Base-by-base conservation (phyloP, 2,329 filamentous ascomycete genomes). In the Fusarium mundagurra region DNA sequence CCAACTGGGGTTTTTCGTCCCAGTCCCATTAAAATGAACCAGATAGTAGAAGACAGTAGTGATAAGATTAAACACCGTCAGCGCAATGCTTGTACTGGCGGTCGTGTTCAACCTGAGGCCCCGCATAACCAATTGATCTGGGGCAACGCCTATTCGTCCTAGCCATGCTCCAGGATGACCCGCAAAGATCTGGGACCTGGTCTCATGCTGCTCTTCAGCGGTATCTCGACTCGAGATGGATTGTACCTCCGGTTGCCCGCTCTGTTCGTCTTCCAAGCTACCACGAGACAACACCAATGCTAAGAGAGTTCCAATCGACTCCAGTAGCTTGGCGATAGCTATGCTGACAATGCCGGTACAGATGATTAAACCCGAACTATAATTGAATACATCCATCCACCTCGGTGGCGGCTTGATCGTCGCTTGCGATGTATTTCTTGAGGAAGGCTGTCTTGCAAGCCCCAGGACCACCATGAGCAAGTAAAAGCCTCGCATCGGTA, bases 41-140 rank as follows among this genome's bases (percentile, higher is more conserved):
- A 71, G 53, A 17, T 71, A 71, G 34, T 71, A 71, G 5, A 65
- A 34, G 2, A 57, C 22, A 1, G 61, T 61, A 0, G 68, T 71
- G 20, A 67, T 53, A 2, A 71, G 29, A 14, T 61, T 71, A 4
- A 71, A 71, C 7, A 67, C 16, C 3, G 54, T 50, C 1, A 71
- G 13, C 5, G 41, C n/a, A 14, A 71, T 61, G 6, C 22, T 47
- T 1, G 27, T 1, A 22, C 33, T 47, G 14, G 54, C 9, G 5
- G n/a, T 34, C 29, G 68, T 55, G 5, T 61, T 11, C 31, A 67
- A 3, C 11, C 9, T 6, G 4, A 71, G n/a, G 16, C 22, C 24
- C 3, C 16, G 60, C 8, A 66, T 12, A 29, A 57, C 13, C 67
- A 34, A 53, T 11, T 1, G 48, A 34, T 71, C 68, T 3, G 44